Percentiles rank a stretch among this genome's conserved stretches.
phyloP scores from a whole-genome alignment of 352 stramenopile species.

The Phytophthora ohioensis region DNA sequence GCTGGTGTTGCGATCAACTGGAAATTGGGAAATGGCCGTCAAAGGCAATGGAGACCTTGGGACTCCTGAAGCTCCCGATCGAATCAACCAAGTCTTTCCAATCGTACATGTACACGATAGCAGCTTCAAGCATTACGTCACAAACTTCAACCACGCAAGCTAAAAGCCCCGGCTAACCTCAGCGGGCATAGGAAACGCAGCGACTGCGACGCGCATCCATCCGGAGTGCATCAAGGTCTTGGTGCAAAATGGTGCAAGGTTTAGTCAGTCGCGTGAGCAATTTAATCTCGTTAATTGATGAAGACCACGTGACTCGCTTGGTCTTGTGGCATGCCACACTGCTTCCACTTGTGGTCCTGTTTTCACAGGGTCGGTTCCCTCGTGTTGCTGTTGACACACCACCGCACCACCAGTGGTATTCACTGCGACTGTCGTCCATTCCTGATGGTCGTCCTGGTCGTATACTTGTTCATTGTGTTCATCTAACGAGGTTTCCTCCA shows the following conservation, averaged over 20 bases:
- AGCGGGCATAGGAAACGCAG: neutral
- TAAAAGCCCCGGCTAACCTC: neutral
- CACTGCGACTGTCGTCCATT: too few relatives aligned
- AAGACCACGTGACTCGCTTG: neutral
- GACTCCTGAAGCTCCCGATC: too few relatives aligned
- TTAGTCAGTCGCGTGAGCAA: neutral
- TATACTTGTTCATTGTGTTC: too few relatives aligned
- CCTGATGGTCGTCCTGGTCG: too few relatives aligned
- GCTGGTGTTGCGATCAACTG: slow-evolving; percentile 24
- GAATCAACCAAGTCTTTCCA: neutral
- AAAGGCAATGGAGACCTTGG: neutral
- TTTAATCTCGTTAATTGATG: slow-evolving; percentile 1
- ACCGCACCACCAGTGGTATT: too few relatives aligned
- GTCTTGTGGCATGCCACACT: neutral
- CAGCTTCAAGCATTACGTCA: neutral
- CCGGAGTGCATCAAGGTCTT: neutral
- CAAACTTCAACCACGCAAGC: slow-evolving; percentile 1
- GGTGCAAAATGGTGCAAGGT: neutral
- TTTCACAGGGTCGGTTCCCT: too few relatives aligned
- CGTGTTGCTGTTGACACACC: too few relatives aligned
- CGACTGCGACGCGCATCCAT: neutral
- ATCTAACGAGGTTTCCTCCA: too few relatives aligned
- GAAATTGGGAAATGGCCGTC: slow-evolving; percentile 30
- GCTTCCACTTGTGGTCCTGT: too few relatives aligned
- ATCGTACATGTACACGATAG: neutral